Percentiles rank a stretch among this genome's conserved stretches.
Evolutionary conservation across 1,284 basidiomycete species (phyloP).

Genomic region (Fomitiporia mediterranea): DNA sequence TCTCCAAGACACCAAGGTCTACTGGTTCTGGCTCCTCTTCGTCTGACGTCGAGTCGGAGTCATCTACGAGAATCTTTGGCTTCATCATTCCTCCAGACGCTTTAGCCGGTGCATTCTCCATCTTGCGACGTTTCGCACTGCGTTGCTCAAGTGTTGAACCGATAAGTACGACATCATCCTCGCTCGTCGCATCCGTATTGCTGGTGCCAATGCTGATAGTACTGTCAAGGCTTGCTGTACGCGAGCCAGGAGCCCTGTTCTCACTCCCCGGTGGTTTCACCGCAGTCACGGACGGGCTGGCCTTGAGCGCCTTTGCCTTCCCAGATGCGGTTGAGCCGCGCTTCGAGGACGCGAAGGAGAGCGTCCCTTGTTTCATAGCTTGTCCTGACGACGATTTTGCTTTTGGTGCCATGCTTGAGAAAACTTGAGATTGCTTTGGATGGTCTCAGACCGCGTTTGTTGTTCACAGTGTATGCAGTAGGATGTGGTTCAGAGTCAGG

Average conservation of each 20-base stretch:
- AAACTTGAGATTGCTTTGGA: background rate
- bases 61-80: background rate
- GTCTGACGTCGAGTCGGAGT: constrained; percentile 13
- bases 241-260: constrained; percentile 17
- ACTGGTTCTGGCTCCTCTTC: constrained; percentile 26
- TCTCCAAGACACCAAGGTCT: constrained; percentile 38
- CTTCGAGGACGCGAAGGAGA: constrained; percentile 48
- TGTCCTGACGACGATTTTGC: constrained; percentile 3
- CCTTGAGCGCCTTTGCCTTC: constrained; percentile 31
- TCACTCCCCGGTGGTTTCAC: constrained; percentile 22
- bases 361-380: constrained; percentile 41
- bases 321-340: constrained; percentile 35
- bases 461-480: background rate
- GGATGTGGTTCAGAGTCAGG: background rate
- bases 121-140: constrained; percentile 13
- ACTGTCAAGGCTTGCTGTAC: constrained; percentile 14
- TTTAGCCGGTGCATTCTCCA: background rate
- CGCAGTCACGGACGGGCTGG: constrained; percentile 17
- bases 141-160: background rate
- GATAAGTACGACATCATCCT: constrained; percentile 10
- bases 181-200: constrained; percentile 5
- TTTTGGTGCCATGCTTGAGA: constrained; percentile 1
- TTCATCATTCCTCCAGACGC: background rate
- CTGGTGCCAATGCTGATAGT: constrained; percentile 12
- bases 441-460: background rate